Conservation (phyloP, 495 filamentous ascomycete genomes). For the Daldinia concentrica region DNA sequence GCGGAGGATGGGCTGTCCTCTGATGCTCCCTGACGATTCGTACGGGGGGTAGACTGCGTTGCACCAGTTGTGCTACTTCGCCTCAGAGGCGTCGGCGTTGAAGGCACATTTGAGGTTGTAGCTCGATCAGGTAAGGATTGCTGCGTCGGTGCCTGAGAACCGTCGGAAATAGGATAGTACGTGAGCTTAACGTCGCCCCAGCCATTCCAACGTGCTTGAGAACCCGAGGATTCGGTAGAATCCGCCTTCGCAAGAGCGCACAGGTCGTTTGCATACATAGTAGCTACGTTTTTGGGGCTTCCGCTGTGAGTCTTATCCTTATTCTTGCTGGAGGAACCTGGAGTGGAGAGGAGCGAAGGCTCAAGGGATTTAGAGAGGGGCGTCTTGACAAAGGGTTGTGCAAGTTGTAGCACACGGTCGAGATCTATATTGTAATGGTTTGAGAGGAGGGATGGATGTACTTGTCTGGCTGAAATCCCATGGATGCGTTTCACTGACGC, state of each 20-base stretch:
- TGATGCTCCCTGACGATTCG: slow-evolving; percentile 41
- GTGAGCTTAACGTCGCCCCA: slow-evolving; percentile 61
- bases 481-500: slow-evolving; percentile 77
- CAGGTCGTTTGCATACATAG: slow-evolving; percentile 80
- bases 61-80: slow-evolving; percentile 54
- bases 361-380: slow-evolving; percentile 53
- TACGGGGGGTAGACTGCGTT: slow-evolving; percentile 49
- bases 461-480: slow-evolving; percentile 61
- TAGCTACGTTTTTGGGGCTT: slow-evolving; percentile 54
- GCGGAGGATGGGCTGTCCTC: slow-evolving; percentile 53
- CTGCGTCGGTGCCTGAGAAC: slow-evolving; percentile 34
- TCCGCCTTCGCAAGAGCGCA: slow-evolving; percentile 68
- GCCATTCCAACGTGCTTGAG: slow-evolving; percentile 52
- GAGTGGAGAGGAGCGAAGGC: slow-evolving; percentile 52
- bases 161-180: slow-evolving; percentile 54
- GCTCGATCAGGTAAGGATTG: slow-evolving; percentile 39
- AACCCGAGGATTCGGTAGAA: slow-evolving; percentile 47
- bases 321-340: slow-evolving; percentile 64
- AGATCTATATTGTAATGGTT: slow-evolving; percentile 96
- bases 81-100: slow-evolving; percentile 58
- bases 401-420: slow-evolving; percentile 83
- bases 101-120: slow-evolving; percentile 41
- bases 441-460: slow-evolving; percentile 77
- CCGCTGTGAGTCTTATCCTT: slow-evolving; percentile 70
- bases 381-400: slow-evolving; percentile 82